Evolutionary conservation across 2,329 filamentous ascomycete genomes (phyloP), one percentile per base, ranked within the genome.

Genomic region (Fusarium piperis): DNA sequence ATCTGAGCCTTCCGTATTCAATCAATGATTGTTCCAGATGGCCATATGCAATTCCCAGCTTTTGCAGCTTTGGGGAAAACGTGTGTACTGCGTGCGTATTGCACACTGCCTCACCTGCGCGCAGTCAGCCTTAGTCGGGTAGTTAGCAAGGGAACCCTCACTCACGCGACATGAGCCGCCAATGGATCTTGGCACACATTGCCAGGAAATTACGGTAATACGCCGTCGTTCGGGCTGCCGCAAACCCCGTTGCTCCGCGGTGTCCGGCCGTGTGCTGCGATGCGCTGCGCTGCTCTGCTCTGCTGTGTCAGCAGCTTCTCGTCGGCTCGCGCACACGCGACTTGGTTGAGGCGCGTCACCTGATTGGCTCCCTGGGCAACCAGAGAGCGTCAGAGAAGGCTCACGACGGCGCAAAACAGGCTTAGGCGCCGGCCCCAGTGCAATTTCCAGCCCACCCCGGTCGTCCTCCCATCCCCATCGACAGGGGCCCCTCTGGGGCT

Each of bases 171-270:
- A 67, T 62, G 57, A 62, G 56, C 68, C 63, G 57, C 59, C 62
- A 59, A 64, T 69, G 57, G 62, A 59, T 32, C 74, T 76, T 74
- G 73, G 73, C 74, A 64, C 67, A 62, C 62, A 53, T 68, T 39
- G 10, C 60, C 61, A 73, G 72, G 75, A 77, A 77, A 77, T 77
- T 77, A 73, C 70, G 64, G 66, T 70, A 70, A 77, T 76, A 75
- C 70, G 64, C 63, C 60, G 73, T 41, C 63, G 55, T 71, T 73
- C 75, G 75, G 75, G 59, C 56, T 72, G 30, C 60, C 16, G 28
- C 52, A 75, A 75, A 76, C 73, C 70, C 75, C 75, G 75, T 76
- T 32, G 65, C 75, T 74, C 75, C 75, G 75, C 64, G 59, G 57
- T 57, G 56, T 39, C 71, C 64, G 68, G 72, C 48, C 52, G 32